Evolutionary conservation across 306 rosid genomes (phyloP), one percentile per base, ranked within the genome.

Genomic region (Rosa lucieae): DNA sequence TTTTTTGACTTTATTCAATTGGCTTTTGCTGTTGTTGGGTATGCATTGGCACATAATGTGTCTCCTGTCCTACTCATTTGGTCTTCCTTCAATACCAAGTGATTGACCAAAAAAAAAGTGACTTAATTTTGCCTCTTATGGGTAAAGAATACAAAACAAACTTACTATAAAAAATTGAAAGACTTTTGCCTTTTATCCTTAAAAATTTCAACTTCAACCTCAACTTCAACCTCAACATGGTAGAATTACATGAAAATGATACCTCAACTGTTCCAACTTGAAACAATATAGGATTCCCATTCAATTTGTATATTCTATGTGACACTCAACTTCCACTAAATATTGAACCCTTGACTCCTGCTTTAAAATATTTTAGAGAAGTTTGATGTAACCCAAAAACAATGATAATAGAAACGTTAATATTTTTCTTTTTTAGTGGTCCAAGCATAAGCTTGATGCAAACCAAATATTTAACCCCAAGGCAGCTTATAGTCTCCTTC

Each of bases 151-250:
- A 68, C 58, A 65, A 14, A 39, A 35, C 39, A 43, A 46, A 40
- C 48, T 21, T 37, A 35, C 5, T 11, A 23, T 23, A 75, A 42
- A 67, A 75, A 73, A 66, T 62, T 70, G 74, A 51, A 73, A 61
- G 51, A 59, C 11, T 85, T 2, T 78, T 76, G 75, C 78, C 82
- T 71, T 29, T 78, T 73, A 48, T 81, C 72, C 40, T 65, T 75
- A 55, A 48, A 56, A 10, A n/a, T 56, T 67, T 61, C 39, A 61
- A 68, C 29, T 26, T 26, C 29, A 32, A 32, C 3, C 2, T 32
- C 37, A 32, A 32, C 37, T 67, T 62, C 39, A 62, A 68, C 61
- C 52, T 78, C 69, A 43, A 49, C 79, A 67, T 70, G 37, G 66
- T 68, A 46, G 56, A 59, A 73, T 74, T 63, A 10, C 10, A 14